These are phyloP conservation scores for Cyclotella baltica DNA, from an alignment of 108 stramenopile species.

Conservation along the genomic window DNA sequence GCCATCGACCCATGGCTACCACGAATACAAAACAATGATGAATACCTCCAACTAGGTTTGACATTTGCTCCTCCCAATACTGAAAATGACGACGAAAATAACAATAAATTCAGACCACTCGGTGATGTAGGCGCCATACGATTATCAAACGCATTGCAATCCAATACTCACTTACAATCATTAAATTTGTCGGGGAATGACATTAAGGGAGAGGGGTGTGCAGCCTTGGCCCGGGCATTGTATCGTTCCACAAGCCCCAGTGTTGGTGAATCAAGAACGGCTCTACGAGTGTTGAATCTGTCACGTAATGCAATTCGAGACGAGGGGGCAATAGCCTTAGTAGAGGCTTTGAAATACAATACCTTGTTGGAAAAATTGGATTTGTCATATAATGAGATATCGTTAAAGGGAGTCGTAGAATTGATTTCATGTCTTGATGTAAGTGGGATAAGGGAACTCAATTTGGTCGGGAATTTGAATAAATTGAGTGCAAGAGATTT, in stretches of 20 bases:
- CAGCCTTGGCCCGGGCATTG: constrained; percentile 13
- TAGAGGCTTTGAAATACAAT: constrained; percentile 16
- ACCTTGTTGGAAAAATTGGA: constrained; percentile 11
- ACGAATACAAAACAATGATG: constrained; percentile 7
- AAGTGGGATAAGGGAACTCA: background rate
- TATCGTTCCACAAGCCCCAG: background rate
- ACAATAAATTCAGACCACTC: background rate
- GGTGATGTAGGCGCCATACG: constrained; percentile 34
- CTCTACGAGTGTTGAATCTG: constrained; percentile 21
- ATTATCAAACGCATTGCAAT: constrained; percentile 11
- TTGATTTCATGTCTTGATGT: constrained; percentile 4
- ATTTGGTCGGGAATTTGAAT: constrained; percentile 5
- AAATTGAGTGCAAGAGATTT: background rate
- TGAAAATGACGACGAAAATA: background rate
- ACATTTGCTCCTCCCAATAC: constrained; percentile 2
- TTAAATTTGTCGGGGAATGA: constrained; percentile 27
- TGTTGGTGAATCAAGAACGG: constrained; percentile 14
- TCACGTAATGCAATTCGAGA: constrained; percentile 21
- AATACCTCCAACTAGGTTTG: background rate
- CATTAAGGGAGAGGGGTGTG: constrained; percentile 16
- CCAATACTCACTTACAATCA: constrained; percentile 17
- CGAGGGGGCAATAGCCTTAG: constrained; percentile 20
- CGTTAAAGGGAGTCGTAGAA: background rate
- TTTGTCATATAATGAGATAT: constrained; percentile 20
- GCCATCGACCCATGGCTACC: background rate